These are phyloP conservation scores for Kregervanrija pseudodelftensis DNA, from an alignment of 805 yeast species.

Conservation along the genomic window DNA sequence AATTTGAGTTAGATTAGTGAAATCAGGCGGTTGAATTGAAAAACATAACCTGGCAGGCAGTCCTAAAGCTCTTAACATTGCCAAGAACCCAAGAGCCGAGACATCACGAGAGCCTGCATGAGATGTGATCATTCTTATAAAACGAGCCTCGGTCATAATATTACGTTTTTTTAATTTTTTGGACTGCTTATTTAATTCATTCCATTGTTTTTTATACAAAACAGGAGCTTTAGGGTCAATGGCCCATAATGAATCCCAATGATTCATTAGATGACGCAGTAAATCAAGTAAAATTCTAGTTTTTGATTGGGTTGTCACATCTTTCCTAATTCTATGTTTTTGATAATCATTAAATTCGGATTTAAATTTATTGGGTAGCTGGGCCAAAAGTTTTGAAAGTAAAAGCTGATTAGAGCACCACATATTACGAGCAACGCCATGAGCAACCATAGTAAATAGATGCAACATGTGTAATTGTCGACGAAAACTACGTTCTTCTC, in stretches of 20 bases:
- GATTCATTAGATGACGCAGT: constrained; percentile 53
- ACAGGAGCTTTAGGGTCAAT: constrained; percentile 41
- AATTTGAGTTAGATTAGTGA: constrained; percentile 33
- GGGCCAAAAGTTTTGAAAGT: constrained; percentile 31
- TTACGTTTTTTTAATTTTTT: constrained; percentile 13
- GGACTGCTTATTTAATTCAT: constrained; percentile 21
- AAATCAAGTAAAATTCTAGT: constrained; percentile 73
- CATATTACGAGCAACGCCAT: constrained; percentile 59
- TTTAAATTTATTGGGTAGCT: constrained; percentile 41
- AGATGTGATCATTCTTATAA: constrained; percentile 34
- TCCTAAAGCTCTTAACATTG: constrained; percentile 62
- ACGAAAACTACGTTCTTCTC: constrained; percentile 51
- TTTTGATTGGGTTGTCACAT: constrained; percentile 31
- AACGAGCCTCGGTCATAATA: constrained; percentile 33
- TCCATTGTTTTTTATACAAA: constrained; percentile 40
- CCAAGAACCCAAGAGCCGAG: constrained; percentile 83
- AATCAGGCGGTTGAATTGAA: constrained; percentile 89
- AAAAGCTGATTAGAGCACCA: constrained; percentile 60
- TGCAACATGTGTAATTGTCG: constrained; percentile 50
- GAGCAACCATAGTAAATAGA: constrained; percentile 52
- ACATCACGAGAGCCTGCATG: constrained; percentile 69
- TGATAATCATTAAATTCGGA: constrained; percentile 34
- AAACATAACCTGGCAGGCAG: constrained; percentile 68
- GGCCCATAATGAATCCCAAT: constrained; percentile 39
- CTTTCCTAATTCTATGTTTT: constrained; percentile 12